Evolutionary conservation across 2,329 filamentous ascomycete species (phyloP).

Genomic region (Ceratocystis destructans): DNA sequence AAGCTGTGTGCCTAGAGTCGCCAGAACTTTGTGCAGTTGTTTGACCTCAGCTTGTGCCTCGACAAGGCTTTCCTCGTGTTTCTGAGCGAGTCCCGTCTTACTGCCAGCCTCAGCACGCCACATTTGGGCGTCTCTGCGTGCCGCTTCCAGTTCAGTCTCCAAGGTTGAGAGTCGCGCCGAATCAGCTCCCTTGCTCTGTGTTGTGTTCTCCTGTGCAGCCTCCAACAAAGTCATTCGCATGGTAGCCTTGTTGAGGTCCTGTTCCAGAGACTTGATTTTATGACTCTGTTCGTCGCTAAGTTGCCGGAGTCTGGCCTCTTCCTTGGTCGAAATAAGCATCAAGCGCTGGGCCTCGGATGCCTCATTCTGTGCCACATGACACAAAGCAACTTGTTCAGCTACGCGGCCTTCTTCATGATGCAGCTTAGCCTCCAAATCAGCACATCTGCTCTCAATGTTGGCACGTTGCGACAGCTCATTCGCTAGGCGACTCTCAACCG

Average conservation of each 20-base stretch:
- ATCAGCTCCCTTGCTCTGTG: conserved; percentile 42
- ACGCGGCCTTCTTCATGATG: conserved; percentile 47
- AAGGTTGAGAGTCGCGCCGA: conserved; percentile 38
- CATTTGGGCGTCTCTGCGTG: conserved; percentile 44
- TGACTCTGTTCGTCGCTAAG: conserved; percentile 56
- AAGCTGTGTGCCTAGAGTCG: conserved; percentile 61
- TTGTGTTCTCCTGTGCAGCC: conserved; percentile 46
- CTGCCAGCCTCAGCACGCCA: conserved; percentile 50
- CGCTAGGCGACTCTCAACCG: conserved; percentile 45
- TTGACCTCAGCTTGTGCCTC: conserved; percentile 48
- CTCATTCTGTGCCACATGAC: conserved; percentile 57
- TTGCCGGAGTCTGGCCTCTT: conserved; percentile 53
- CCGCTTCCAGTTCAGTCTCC: conserved; percentile 42
- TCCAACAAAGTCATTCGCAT: conserved; percentile 56
- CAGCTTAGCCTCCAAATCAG: conserved; percentile 56
- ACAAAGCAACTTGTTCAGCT: conserved; percentile 48
- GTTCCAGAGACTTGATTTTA: conserved; percentile 47
- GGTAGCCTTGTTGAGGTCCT: conserved; percentile 38
- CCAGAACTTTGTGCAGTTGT: conserved; percentile 58
- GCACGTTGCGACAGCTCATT: conserved; percentile 49
- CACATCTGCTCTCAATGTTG: conserved; percentile 45
- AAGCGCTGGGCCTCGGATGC: conserved; percentile 58
- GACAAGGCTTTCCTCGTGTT: conserved; percentile 33
- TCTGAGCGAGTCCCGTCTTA: conserved; percentile 38
- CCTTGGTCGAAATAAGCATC: conserved; percentile 55